Conservation (phyloP, 2,329 filamentous ascomycete genomes). For the Paradendryphiella salina region DNA sequence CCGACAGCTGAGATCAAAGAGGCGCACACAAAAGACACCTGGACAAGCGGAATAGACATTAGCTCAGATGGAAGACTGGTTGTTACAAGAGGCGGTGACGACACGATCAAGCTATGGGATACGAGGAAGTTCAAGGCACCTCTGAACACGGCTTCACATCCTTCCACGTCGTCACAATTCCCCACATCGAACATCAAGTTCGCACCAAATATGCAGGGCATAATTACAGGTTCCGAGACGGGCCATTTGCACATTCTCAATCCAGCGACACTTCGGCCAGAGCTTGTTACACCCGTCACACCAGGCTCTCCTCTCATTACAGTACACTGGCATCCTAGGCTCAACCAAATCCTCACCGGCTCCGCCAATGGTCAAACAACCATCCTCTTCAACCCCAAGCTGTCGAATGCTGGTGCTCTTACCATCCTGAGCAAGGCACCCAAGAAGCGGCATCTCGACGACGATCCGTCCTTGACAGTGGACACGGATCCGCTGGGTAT, state of each 20-base stretch:
- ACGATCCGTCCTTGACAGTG: constrained; percentile 77
- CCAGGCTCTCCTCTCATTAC: constrained; percentile 79
- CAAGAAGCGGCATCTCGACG: constrained; percentile 93
- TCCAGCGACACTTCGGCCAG: constrained; percentile 82
- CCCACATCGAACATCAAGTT: constrained; percentile 87
- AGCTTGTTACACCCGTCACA: constrained; percentile 87
- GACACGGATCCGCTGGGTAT: constrained; percentile 77
- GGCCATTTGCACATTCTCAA: constrained; percentile 93
- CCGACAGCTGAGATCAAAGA: constrained; percentile 81
- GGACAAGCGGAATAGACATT: constrained; percentile 90
- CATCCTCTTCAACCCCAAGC: constrained; percentile 85
- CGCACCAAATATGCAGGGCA: constrained; percentile 77
- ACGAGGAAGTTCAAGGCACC: constrained; percentile 92
- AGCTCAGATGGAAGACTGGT: constrained; percentile 89
- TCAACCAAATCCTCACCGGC: constrained; percentile 95
- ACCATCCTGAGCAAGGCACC: constrained; percentile 90
- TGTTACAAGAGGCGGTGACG: constrained; percentile 86
- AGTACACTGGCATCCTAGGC: constrained; percentile 87
- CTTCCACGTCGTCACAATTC: constrained; percentile 81
- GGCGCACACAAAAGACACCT: constrained; percentile 80
- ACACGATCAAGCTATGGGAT: constrained; percentile 95
- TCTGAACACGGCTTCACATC: constrained; percentile 75
- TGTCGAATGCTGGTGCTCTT: constrained; percentile 78
- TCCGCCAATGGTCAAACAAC: constrained; percentile 90
- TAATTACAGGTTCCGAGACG: constrained; percentile 84